These are phyloP conservation scores for Leptographium procerum DNA, from an alignment of 2,329 filamentous ascomycete species.

Conservation along the genomic window DNA sequence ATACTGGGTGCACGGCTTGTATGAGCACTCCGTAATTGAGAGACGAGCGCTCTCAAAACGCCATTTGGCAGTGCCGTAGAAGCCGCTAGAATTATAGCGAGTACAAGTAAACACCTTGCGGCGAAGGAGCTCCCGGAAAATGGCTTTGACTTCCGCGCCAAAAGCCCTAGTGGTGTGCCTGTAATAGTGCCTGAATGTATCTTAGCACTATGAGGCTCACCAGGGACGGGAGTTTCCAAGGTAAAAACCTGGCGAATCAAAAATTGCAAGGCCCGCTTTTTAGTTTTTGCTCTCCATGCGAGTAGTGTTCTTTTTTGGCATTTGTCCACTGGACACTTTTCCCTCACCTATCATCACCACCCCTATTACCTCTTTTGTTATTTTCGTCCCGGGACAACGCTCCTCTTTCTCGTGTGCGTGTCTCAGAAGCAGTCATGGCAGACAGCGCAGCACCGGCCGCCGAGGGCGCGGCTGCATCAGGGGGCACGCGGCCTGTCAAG, in stretches of 20 bases:
- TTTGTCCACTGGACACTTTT: neutral
- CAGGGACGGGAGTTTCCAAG: neutral
- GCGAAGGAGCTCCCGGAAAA: neutral
- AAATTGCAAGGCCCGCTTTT: neutral
- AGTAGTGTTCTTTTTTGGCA: neutral
- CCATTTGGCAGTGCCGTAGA: neutral
- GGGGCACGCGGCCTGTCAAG: conserved; percentile 60
- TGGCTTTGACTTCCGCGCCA: neutral
- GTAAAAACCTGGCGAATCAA: neutral
- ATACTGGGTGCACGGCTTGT: too few species aligned
- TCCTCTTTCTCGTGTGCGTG: neutral
- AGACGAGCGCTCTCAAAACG: too few species aligned
- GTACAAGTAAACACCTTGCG: too few species aligned
- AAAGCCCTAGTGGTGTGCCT: neutral
- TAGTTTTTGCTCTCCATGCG: neutral
- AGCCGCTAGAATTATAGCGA: neutral
- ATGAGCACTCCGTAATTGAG: too few species aligned
- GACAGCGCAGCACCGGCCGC: conserved; percentile 22
- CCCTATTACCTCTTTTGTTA: neutral
- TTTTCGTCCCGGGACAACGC: neutral
- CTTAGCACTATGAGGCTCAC: neutral
- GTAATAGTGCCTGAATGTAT: neutral
- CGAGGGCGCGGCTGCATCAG: conserved; percentile 32
- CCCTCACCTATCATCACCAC: neutral
- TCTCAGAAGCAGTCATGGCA: conserved; percentile 28